phyloP scores from a whole-genome alignment of 2,329 filamentous ascomycete genomes.

The Xylariaceae sp. region DNA sequence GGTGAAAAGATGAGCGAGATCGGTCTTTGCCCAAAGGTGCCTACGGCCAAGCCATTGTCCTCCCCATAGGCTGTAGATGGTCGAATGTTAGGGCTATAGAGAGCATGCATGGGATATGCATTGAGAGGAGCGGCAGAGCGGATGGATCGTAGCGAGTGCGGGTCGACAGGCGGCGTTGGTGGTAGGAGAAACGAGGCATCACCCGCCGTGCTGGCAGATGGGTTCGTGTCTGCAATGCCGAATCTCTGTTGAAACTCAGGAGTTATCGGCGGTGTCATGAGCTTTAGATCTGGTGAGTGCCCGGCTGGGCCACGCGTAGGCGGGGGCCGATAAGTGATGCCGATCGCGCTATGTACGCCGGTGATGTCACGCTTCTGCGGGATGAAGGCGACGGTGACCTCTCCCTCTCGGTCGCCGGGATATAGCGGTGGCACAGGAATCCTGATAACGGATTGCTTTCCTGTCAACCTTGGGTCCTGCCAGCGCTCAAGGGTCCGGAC shows the following conservation, averaged over 20 bases:
- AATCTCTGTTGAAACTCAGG: constrained; percentile 22
- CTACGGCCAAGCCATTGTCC: constrained; percentile 7
- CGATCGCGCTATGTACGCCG: constrained; percentile 62
- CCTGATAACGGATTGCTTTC: constrained; percentile 34
- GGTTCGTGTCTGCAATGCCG: constrained; percentile 3
- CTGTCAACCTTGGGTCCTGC: constrained; percentile 37
- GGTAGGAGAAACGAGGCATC: constrained; percentile 25
- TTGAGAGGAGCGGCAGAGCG: constrained; percentile 35
- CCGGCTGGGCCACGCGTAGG: constrained; percentile 20
- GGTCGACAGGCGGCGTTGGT: constrained; percentile 36
- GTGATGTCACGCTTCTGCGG: constrained; percentile 57
- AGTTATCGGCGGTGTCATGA: constrained; percentile 30
- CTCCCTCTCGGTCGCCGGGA: constrained; percentile 53
- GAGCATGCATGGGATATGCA: constrained; percentile 20
- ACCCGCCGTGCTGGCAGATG: constrained; percentile 10
- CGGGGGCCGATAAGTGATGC: constrained; percentile 67
- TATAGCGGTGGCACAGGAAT: constrained; percentile 52
- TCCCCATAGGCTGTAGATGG: constrained; percentile 16
- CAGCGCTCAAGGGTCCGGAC: constrained; percentile 43
- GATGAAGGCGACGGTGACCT: constrained; percentile 68
- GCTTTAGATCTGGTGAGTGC: constrained; percentile 7
- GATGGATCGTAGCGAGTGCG: constrained; percentile 32
- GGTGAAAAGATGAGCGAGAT: constrained; percentile 63
- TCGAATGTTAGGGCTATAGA: constrained; percentile 13
- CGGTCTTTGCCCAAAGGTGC: constrained; percentile 30